Percentiles rank a stretch among this genome's conserved stretches.
phyloP scores from a whole-genome alignment of 441 rosid genomes.

The Kokia cookei region DNA sequence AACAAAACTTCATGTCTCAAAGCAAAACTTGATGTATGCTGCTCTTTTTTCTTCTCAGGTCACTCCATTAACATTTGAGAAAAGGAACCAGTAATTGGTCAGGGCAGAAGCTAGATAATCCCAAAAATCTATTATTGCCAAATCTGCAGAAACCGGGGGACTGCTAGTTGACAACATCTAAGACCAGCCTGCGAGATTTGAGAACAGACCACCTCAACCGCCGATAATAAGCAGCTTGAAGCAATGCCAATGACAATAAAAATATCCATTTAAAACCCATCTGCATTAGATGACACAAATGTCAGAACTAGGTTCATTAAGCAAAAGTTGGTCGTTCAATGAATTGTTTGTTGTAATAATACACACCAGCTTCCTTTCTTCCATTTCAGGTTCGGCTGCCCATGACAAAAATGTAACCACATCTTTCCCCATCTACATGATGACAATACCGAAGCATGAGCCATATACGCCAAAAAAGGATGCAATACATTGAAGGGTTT shows the following conservation, averaged over 20 bases:
- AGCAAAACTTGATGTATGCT: neutral
- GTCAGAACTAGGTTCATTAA: neutral
- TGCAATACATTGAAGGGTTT: neutral
- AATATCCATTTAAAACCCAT: conserved; percentile 99
- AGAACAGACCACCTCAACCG: conserved; percentile 90
- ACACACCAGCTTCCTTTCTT: conserved; percentile 92
- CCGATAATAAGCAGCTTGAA: conserved; percentile 90
- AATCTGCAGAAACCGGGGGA: conserved; percentile 1
- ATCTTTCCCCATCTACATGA: conserved; percentile 96
- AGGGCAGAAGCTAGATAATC: conserved; percentile 26
- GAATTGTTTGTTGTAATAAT: neutral
- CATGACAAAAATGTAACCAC: conserved; percentile 85
- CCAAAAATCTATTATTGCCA: conserved; percentile 29
- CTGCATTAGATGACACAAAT: conserved; percentile 33
- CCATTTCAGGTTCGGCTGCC: conserved; percentile 99
- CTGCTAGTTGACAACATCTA: conserved; percentile 85
- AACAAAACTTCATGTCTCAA: neutral
- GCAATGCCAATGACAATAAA: conserved; percentile 86
- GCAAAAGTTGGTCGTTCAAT: neutral
- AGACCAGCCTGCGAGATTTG: conserved; percentile 84
- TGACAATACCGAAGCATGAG: conserved; percentile 8
- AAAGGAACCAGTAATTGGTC: conserved; percentile 8
- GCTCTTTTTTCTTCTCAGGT: conserved; percentile 11
- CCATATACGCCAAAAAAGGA: neutral
- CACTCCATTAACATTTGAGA: neutral